These are phyloP conservation scores for Botryosphaeria agaves DNA, from an alignment of 2,329 filamentous ascomycete genomes.

Conservation along the genomic window DNA sequence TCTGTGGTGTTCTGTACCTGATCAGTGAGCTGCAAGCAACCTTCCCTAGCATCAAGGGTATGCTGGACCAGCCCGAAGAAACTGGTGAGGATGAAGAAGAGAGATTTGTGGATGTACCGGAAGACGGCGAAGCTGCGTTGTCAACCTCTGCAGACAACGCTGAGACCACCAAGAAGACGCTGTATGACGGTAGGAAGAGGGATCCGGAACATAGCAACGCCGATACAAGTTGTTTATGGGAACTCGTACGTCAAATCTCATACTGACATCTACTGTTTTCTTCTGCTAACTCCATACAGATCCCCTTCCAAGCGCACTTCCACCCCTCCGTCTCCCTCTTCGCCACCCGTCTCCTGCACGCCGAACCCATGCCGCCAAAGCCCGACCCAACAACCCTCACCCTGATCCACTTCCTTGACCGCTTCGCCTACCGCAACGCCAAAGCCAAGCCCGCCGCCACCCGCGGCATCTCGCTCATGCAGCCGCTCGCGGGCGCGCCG, in stretches of 20 bases:
- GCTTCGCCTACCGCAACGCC: constrained; percentile 93
- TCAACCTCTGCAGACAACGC: constrained; percentile 10
- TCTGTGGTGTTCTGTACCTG: constrained; percentile 83
- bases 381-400: constrained; percentile 83
- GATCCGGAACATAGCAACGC: constrained; percentile 86
- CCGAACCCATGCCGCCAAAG: constrained; percentile 61
- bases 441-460: constrained; percentile 42
- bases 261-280: not conserved
- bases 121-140: constrained; percentile 30
- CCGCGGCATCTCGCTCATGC: constrained; percentile 88
- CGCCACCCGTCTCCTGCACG: constrained; percentile 52
- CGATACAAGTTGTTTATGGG: constrained; percentile 87
- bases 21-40: constrained; percentile 62
- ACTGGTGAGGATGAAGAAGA: constrained; percentile 56
- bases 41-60: constrained; percentile 63
- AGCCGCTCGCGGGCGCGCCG: constrained; percentile 57
- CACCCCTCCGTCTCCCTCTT: constrained; percentile 86
- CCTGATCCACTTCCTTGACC: constrained; percentile 88
- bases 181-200: constrained; percentile 86
- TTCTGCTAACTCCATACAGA: constrained; percentile 10
- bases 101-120: constrained; percentile 47
- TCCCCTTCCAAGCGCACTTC: constrained; percentile 64
- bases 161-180: too few species aligned
- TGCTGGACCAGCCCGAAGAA: constrained; percentile 68
- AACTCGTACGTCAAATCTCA: constrained; percentile 41